Base-by-base conservation (phyloP, 371 early-diverging fungal species). In the Rhizopus sp. region DNA sequence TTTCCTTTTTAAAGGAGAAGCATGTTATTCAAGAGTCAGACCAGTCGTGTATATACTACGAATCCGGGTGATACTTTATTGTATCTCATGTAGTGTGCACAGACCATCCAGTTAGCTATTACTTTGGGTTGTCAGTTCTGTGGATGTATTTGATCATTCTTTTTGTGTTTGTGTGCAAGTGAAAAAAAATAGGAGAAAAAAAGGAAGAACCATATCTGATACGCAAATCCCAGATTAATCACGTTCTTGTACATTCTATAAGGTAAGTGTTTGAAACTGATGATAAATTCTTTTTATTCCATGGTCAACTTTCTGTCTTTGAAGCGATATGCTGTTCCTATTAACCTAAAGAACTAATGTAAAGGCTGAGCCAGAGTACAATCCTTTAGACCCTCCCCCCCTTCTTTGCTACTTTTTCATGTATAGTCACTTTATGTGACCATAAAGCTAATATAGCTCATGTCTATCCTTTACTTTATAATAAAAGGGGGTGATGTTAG, bases 241-340 rank as follows among this genome's bases (percentile, higher is more conserved):
- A 41, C 41, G 41, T 41, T 41, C 15, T 41, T 3, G 10, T n/a
- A n/a, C 41, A 41, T 41, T 41, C n/a, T 41, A n/a, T 41, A 41
- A 41, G 41, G 41, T 15, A 41, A 41, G 41, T 41, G 2, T 41
- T 5, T 41, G 41, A 41, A 41, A 41, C 41, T 41, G 41, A 41
- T 15, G 4, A 12, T 41, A 13, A 41, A 41, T 41, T 41, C 15
- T 15, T 41, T 41, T 41, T 15, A 6, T 15, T 10, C 15, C 23
- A 23, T 23, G 23, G 23, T 2, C 23, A 23, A 23, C 23, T 23
- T 23, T 23, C 23, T 23, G 0, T 23, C 23, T 23, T 23, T 23
- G 23, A 23, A 23, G 23, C 2, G 0, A 2, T 23, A 23, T 23
- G 2, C 23, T 23, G 23, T 23, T 23, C 23, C 23, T 23, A 23